Percentiles rank a stretch among this genome's conserved stretches.
Conservation (phyloP, 1,284 basidiomycete genomes). For the Sutorius eximius region DNA sequence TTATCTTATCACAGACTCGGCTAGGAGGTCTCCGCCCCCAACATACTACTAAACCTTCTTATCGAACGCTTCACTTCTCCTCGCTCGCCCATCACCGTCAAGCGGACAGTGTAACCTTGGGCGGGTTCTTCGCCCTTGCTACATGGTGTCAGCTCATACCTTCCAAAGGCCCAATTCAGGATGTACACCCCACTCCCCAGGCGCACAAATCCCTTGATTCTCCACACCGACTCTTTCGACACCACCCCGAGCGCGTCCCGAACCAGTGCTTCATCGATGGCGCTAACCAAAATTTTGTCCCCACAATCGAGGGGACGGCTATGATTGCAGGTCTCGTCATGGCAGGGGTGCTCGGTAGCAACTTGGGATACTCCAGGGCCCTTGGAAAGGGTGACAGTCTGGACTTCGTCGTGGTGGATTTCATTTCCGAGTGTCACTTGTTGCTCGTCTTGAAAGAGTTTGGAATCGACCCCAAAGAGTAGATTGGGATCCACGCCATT, state of each 20-base stretch:
- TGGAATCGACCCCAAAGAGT: constrained; percentile 83
- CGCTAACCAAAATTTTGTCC: not conserved
- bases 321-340: constrained; percentile 26
- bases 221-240: constrained; percentile 69
- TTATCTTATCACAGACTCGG: constrained; percentile 23
- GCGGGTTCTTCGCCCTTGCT: constrained; percentile 35
- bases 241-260: constrained; percentile 50
- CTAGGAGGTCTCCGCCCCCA: constrained; percentile 41
- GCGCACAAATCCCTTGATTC: constrained; percentile 81
- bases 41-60: constrained; percentile 51
- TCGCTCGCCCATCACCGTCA: constrained; percentile 88
- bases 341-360: constrained; percentile 26
- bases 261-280: constrained; percentile 38
- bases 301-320: constrained; percentile 4
- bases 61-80: constrained; percentile 71
- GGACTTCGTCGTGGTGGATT: constrained; percentile 76
- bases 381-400: constrained; percentile 65
- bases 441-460: constrained; percentile 54
- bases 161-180: constrained; percentile 90
- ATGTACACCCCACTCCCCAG: constrained; percentile 55
- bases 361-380: constrained; percentile 33
- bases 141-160: constrained; percentile 64
- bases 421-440: constrained; percentile 3
- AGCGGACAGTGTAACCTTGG: constrained; percentile 43
- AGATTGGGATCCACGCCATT: constrained; percentile 70